A percentile compares a stretch with the other conserved stretches of the same genome.
These are phyloP conservation scores for Colletotrichum shisoi DNA, from an alignment of 2,329 filamentous ascomycete species.

Conservation along the genomic window DNA sequence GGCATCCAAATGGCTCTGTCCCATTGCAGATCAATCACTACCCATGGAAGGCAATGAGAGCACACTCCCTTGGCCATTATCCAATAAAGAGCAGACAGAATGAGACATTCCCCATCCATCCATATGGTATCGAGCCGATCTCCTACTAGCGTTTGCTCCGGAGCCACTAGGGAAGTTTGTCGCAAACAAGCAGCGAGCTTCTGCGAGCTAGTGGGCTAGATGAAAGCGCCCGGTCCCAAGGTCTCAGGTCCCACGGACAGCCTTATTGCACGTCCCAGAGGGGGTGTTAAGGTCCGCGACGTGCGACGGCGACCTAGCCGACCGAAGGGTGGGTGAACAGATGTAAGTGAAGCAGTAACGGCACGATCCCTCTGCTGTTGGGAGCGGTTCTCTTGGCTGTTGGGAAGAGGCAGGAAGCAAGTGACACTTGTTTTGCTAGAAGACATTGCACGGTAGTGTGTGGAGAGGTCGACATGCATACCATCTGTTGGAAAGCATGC, in stretches of 20 bases:
- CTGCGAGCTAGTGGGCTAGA: conserved; percentile 8
- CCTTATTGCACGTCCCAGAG: conserved; percentile 14
- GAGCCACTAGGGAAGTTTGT: neutral
- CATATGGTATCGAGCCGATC: conserved; percentile 1
- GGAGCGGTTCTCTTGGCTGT: neutral
- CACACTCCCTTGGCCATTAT: neutral
- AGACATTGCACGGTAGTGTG: neutral
- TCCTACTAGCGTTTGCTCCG: neutral
- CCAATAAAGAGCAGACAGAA: neutral
- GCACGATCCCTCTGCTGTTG: neutral
- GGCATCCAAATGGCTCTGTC: neutral
- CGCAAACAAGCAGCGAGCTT: conserved; percentile 8
- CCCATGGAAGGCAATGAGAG: neutral
- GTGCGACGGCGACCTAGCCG: conserved; percentile 10
- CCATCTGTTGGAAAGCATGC: neutral
- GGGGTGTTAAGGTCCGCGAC: conserved; percentile 9
- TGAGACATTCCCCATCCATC: conserved; percentile 17
- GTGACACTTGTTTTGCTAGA: neutral
- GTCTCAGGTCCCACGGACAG: conserved; percentile 20
- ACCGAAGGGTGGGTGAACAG: neutral
- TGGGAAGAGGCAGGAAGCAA: too few relatives aligned
- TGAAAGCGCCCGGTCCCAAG: conserved; percentile 9
- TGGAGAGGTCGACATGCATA: neutral
- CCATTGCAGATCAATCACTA: conserved; percentile 9
- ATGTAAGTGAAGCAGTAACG: neutral